Evolutionary conservation across 1,139 yeast species (phyloP).

Genomic region (Kodamaea fungicola): DNA sequence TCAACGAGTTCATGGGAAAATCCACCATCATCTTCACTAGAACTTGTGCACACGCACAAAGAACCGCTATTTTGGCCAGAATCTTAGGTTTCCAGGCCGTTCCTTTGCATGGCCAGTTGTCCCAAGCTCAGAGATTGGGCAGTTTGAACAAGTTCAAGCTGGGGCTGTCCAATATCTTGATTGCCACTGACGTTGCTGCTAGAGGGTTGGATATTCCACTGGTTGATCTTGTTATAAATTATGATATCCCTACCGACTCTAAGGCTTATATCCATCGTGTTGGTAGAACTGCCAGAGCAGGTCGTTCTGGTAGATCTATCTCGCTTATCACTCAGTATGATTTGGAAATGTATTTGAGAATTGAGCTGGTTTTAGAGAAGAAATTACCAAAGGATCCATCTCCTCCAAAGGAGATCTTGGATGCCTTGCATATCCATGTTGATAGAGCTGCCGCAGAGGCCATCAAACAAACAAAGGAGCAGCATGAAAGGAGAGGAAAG

Average conservation of each 20-base stretch:
- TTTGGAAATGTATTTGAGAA: conserved; percentile 79
- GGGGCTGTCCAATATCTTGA: conserved; percentile 75
- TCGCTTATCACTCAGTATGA: conserved; percentile 95
- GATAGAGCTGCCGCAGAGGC: conserved; percentile 93
- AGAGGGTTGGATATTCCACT: conserved; percentile 96
- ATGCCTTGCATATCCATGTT: conserved; percentile 79
- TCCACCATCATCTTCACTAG: conserved; percentile 87
- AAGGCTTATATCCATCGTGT: conserved; percentile 96
- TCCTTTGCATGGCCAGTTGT: conserved; percentile 90
- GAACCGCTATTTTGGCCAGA: conserved; percentile 79
- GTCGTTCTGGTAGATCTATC: conserved; percentile 88
- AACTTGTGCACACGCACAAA: conserved; percentile 93
- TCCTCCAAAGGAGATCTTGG: conserved; percentile 73
- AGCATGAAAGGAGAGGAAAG: conserved; percentile 46
- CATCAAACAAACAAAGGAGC: conserved; percentile 73
- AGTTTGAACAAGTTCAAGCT: conserved; percentile 90
- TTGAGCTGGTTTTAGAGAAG: conserved; percentile 81
- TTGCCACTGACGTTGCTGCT: conserved; percentile 98
- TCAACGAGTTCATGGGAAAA: conserved; percentile 84
- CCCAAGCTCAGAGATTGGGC: conserved; percentile 90
- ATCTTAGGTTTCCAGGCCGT: conserved; percentile 84
- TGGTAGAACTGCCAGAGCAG: conserved; percentile 98
- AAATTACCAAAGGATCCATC: conserved; percentile 75
- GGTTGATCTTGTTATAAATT: conserved; percentile 89
- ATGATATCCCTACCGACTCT: conserved; percentile 97